Conservation (phyloP, 140 eudicot genomes). For the Bidens hawaiensis region DNA sequence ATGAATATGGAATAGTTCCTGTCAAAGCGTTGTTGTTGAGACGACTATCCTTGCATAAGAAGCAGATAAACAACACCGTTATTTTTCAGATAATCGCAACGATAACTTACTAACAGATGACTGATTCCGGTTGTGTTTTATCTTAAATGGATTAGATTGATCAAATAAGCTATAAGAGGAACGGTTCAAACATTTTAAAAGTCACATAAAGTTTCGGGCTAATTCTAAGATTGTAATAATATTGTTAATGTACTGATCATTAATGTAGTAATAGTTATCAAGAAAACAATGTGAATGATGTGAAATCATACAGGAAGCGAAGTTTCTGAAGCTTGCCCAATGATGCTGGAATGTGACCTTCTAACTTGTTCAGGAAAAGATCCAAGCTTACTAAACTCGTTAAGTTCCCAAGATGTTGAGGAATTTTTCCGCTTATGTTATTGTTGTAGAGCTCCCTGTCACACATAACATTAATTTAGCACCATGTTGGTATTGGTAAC, state of each 20-base stretch:
- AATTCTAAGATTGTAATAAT: not conserved
- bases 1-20: conserved; percentile 52
- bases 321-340: conserved; percentile 67
- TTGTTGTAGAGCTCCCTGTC: conserved; percentile 76
- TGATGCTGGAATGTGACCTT: conserved; percentile 61
- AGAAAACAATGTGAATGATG: not conserved
- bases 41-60: conserved; percentile 55
- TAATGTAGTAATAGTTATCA: not conserved
- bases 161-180: too few species aligned
- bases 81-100: not conserved
- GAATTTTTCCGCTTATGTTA: conserved; percentile 62
- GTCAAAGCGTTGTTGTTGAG: conserved; percentile 71
- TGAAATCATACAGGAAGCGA: conserved; percentile 60
- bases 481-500: not conserved
- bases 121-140: not conserved
- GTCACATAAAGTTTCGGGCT: not conserved
- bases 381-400: conserved; percentile 76
- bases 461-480: not conserved
- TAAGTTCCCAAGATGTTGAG: conserved; percentile 63
- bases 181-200: not conserved
- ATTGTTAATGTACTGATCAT: not conserved
- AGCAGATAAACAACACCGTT: conserved; percentile 21
- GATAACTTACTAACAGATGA: not conserved
- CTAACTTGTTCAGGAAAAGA: conserved; percentile 61
- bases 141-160: not conserved